These are phyloP conservation scores for Pharus latifolius DNA, from an alignment of 176 grass and related monocot genomes.

Conservation along the genomic window DNA sequence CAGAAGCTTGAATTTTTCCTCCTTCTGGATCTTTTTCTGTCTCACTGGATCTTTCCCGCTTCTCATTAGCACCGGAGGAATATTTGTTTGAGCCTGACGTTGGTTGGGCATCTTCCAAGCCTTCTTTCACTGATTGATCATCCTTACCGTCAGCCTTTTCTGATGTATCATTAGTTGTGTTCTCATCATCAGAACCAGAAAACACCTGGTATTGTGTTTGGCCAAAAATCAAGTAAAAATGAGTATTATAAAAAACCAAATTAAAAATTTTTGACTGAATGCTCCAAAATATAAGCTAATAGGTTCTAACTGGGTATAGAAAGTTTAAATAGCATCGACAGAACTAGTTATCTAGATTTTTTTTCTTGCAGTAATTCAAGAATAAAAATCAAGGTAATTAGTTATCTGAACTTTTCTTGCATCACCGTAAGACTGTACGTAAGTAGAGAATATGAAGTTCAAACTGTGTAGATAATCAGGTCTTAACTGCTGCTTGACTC, in stretches of 20 bases:
- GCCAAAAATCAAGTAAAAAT: constrained; percentile 1
- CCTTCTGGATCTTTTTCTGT: constrained; percentile 10
- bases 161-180: constrained; percentile 27
- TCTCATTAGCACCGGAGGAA: constrained; percentile 22
- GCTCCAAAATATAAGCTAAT: neutral
- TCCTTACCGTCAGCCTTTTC: constrained; percentile 23
- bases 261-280: neutral
- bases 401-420: neutral
- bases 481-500: neutral
- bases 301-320: neutral
- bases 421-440: neutral
- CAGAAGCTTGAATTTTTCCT: constrained; percentile 23
- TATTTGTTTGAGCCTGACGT: constrained; percentile 13
- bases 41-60: constrained; percentile 23
- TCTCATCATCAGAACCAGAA: constrained; percentile 53
- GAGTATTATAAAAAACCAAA: neutral
- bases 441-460: neutral
- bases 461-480: neutral
- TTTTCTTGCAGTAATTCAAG: neutral
- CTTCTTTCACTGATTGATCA: constrained; percentile 43
- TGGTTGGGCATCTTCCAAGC: constrained; percentile 30
- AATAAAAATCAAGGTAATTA: neutral
- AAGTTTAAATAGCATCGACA: neutral
- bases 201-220: constrained; percentile 38
- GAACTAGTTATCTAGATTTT: neutral